Percentiles rank a stretch among this genome's conserved stretches.
Conservation (phyloP, 768 basidiomycete genomes). For the Trametes meyenii region DNA sequence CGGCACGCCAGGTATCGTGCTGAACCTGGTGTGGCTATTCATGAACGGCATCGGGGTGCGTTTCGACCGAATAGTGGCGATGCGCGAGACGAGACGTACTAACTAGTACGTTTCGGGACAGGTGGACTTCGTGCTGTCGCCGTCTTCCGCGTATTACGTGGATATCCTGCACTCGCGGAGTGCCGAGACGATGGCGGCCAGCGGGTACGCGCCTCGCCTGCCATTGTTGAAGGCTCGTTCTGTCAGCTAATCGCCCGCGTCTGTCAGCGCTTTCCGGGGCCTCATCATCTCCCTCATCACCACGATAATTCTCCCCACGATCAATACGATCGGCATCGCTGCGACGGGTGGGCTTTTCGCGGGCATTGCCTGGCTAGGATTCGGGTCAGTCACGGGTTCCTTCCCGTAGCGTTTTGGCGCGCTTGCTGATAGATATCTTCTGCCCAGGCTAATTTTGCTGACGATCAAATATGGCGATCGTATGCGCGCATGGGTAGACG, state of each 20-base stretch:
- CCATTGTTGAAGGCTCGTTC: not conserved
- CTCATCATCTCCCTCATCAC: conserved; percentile 46
- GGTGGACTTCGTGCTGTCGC: conserved; percentile 60
- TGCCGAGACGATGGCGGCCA: conserved; percentile 64
- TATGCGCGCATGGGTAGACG: conserved; percentile 58
- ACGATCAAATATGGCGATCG: conserved; percentile 58
- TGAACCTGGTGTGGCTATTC: conserved; percentile 60
- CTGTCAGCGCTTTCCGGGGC: conserved; percentile 48
- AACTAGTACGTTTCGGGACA: conserved; percentile 29
- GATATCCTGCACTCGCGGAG: conserved; percentile 63
- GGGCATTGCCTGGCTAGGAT: conserved; percentile 51
- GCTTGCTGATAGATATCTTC: not conserved
- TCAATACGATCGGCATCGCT: conserved; percentile 54
- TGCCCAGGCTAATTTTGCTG: conserved; percentile 49
- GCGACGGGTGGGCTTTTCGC: conserved; percentile 51
- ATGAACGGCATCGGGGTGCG: conserved; percentile 65
- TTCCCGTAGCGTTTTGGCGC: not conserved
- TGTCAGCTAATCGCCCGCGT: not conserved
- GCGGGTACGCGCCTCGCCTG: conserved; percentile 43
- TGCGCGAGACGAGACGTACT: not conserved
- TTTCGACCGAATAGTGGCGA: conserved; percentile 7
- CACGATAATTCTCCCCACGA: conserved; percentile 52
- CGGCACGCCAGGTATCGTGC: conserved; percentile 50
- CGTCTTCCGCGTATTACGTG: conserved; percentile 57
- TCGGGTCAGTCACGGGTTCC: conserved; percentile 44